These are phyloP conservation scores for Peronospora belbahrii DNA, from an alignment of 352 stramenopile species.

Conservation along the genomic window DNA sequence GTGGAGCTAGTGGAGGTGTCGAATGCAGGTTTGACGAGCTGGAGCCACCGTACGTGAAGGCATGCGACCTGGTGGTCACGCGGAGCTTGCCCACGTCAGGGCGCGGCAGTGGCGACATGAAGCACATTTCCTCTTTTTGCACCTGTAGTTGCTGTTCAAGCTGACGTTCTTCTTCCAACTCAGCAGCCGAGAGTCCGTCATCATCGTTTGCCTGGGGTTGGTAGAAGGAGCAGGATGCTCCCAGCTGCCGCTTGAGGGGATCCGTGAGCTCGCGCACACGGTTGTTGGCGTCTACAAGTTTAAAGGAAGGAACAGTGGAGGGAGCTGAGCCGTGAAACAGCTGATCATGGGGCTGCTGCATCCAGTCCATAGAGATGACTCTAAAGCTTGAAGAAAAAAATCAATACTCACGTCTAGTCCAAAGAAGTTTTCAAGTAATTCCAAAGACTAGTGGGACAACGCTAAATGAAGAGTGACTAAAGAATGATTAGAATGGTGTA, in stretches of 20 bases:
- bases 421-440: neutral
- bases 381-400: neutral
- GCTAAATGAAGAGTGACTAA: conserved; percentile 28
- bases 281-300: conserved; percentile 65
- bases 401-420: conserved; percentile 3
- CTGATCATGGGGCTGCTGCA: conserved; percentile 43
- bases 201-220: conserved; percentile 31
- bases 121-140: conserved; percentile 77
- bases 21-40: conserved; percentile 34
- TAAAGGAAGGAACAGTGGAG: conserved; percentile 41
- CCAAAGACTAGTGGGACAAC: conserved; percentile 10
- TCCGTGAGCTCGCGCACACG: conserved; percentile 61
- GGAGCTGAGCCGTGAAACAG: conserved; percentile 26
- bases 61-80: conserved; percentile 27
- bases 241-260: conserved; percentile 27
- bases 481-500: conserved; percentile 4
- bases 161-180: conserved; percentile 54
- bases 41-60: conserved; percentile 57
- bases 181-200: conserved; percentile 38
- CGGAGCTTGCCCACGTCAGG: conserved; percentile 19
- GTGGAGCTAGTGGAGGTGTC: conserved; percentile 47
- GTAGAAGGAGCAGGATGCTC: conserved; percentile 12
- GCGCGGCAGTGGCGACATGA: conserved; percentile 43
- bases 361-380: conserved; percentile 40
- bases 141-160: conserved; percentile 66